Evolutionary conservation across 225 moss, liverwort and hornwort genomes (phyloP).

Genomic region (Pleurozium schreberi): DNA sequence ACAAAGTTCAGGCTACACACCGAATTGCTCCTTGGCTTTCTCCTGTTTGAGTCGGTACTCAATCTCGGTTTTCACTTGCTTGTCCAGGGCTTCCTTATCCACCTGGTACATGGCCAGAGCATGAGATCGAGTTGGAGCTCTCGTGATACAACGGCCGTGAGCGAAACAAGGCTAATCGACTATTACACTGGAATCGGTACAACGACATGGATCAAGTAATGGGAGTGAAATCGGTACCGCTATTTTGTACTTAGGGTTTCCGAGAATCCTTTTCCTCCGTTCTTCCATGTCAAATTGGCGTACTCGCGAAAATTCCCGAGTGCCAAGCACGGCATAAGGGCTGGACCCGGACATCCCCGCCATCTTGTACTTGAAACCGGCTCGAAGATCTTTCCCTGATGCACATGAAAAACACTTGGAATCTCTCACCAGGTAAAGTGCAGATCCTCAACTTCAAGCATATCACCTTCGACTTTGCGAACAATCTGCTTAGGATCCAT

Average conservation of each 20-base stretch:
- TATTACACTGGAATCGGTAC: neutral
- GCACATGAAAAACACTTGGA: neutral
- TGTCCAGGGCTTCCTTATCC: constrained; percentile 48
- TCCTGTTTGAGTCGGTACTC: constrained; percentile 43
- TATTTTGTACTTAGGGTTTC: constrained; percentile 38
- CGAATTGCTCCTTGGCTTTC: constrained; percentile 28
- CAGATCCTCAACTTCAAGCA: neutral
- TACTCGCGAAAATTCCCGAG: constrained; percentile 44
- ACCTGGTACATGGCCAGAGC: constrained; percentile 10
- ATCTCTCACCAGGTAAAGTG: neutral
- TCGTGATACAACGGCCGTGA: neutral
- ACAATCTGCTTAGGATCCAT: neutral
- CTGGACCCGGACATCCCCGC: constrained; percentile 42
- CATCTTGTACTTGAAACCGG: neutral
- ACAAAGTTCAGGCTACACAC: neutral
- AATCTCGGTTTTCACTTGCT: constrained; percentile 40
- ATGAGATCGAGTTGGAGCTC: neutral
- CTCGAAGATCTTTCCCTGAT: neutral
- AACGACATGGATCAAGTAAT: neutral
- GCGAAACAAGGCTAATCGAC: neutral
- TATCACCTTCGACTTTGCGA: neutral
- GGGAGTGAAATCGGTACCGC: constrained; percentile 5
- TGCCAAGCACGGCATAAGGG: constrained; percentile 35
- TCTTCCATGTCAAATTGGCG: constrained; percentile 52
- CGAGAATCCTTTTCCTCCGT: constrained; percentile 33